Base-by-base conservation (phyloP, 169 alveolate genomes). In the Neospora caninum region DNA sequence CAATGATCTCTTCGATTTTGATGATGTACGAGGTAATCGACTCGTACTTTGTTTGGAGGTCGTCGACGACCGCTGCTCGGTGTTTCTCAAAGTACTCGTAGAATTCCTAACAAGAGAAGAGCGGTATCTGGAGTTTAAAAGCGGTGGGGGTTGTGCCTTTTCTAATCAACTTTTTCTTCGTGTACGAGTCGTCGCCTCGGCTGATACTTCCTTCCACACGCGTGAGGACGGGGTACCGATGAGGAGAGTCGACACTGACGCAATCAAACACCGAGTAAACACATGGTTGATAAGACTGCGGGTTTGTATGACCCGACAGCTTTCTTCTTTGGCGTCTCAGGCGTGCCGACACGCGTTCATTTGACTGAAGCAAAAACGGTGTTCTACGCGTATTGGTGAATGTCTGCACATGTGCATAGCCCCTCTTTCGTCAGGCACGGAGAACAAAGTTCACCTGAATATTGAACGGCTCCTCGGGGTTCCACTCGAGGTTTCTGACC, bases 1-100 rank as follows among this genome's bases (percentile, higher is more conserved):
- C 98, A 31, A 99, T 97, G 80, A 97, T 95, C 94, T 98, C 99
- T 96, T 98, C 99, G 49, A 98, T 98, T 94, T 97, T 98, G 94
- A 96, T 96, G 84, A 98, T 95, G 94, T 97, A 97, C 31, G 95
- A 96, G 36, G 98, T 98, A n/a, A 98, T 97, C 41, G 98, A 96
- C 93, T 97, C 98, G 93, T 98, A 98, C 93, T 97, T 97, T 78
- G 96, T 97, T 80, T 97, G 97, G 80, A 98, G 97, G 43, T 97
- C 98, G 53, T 96, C 98, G 7, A 97, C 95, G 7, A 96, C 96
- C 88, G 95, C 96, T 80, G 95, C 96, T 39, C 98, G 95, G 93
- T 97, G 98, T 88, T 97, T 96, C 93, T 98, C 99, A 95, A 98
- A 97, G 96, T 95, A 97, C 86, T 97, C 98, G 88, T 96, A 94